These are phyloP conservation scores for Colletotrichum camelliae DNA, from an alignment of 2,329 filamentous ascomycete genomes.

Conservation along the genomic window DNA sequence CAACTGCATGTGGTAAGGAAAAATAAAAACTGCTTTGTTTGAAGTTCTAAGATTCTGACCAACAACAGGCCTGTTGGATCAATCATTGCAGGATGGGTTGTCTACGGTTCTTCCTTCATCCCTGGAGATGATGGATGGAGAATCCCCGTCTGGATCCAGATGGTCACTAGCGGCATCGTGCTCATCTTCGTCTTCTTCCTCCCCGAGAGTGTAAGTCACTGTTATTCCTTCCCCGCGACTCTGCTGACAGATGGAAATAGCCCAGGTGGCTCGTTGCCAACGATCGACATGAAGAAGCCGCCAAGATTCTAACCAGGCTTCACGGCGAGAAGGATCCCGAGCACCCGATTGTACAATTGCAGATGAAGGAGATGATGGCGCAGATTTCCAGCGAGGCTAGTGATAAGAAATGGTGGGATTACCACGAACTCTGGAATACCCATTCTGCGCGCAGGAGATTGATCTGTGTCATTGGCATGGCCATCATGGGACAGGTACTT, in stretches of 20 bases:
- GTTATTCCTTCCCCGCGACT: rapidly evolving
- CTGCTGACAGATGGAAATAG: neutral
- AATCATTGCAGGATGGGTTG: constrained; percentile 59
- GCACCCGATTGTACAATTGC: constrained; percentile 56
- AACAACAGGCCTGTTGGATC: constrained; percentile 40
- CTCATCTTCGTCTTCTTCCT: constrained; percentile 46
- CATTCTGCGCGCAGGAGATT: constrained; percentile 54
- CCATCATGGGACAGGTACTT: constrained; percentile 58
- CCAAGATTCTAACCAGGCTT: constrained; percentile 49
- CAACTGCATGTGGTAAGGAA: constrained; percentile 52
- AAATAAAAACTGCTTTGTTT: neutral
- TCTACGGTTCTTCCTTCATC: constrained; percentile 53
- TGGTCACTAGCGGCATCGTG: constrained; percentile 50
- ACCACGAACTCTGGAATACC: constrained; percentile 56
- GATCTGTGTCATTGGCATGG: constrained; percentile 55
- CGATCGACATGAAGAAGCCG: constrained; percentile 44
- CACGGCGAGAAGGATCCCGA: constrained; percentile 57
- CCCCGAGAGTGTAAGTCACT: constrained; percentile 43
- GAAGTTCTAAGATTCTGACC: neutral
- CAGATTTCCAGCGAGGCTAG: constrained; percentile 53
- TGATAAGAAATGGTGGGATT: constrained; percentile 63
- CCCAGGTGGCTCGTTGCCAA: constrained; percentile 51
- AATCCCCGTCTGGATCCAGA: constrained; percentile 54
- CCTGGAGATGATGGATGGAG: constrained; percentile 45
- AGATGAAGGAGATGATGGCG: constrained; percentile 53